Conservation (phyloP, 768 basidiomycete species). For the Amanita pallidorosea region DNA sequence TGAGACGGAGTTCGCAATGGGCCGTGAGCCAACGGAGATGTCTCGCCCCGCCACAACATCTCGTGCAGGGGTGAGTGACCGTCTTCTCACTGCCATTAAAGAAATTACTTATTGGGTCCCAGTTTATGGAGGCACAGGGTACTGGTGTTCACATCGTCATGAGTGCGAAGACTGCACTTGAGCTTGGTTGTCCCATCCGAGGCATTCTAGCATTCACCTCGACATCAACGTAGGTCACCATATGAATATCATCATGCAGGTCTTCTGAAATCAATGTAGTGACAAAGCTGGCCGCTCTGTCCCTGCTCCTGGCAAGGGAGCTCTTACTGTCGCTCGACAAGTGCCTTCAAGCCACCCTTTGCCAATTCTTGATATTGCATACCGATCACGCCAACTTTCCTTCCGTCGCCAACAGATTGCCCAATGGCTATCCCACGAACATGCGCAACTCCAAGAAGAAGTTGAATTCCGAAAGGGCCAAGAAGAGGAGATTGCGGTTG, state of each 20-base stretch:
- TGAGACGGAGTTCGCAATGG: conserved; percentile 96
- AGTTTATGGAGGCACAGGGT: conserved; percentile 95
- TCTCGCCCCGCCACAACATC: conserved; percentile 95
- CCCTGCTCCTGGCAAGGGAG: conserved; percentile 93
- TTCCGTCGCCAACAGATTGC: conserved; percentile 95
- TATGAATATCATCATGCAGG: not conserved
- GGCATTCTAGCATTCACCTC: conserved; percentile 93
- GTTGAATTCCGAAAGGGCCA: conserved; percentile 46
- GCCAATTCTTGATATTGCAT: conserved; percentile 73
- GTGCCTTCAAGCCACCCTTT: conserved; percentile 68
- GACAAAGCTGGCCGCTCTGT: conserved; percentile 99
- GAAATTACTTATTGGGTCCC: conserved; percentile 6
- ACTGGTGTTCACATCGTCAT: conserved; percentile 96
- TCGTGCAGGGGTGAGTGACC: conserved; percentile 69
- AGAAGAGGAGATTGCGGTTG: conserved; percentile 42
- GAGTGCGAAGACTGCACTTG: conserved; percentile 92
- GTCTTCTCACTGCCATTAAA: conserved; percentile 3
- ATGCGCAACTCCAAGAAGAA: conserved; percentile 75
- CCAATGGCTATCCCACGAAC: conserved; percentile 90
- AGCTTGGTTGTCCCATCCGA: conserved; percentile 88
- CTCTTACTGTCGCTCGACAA: conserved; percentile 82
- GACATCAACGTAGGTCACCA: conserved; percentile 71
- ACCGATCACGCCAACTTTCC: conserved; percentile 86
- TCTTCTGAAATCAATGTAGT: conserved; percentile 24
- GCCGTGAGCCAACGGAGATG: conserved; percentile 98